Evolutionary conservation across 2,329 filamentous ascomycete species (phyloP), one percentile per base, ranked within the genome.

Genomic region (Periconia sp.): DNA sequence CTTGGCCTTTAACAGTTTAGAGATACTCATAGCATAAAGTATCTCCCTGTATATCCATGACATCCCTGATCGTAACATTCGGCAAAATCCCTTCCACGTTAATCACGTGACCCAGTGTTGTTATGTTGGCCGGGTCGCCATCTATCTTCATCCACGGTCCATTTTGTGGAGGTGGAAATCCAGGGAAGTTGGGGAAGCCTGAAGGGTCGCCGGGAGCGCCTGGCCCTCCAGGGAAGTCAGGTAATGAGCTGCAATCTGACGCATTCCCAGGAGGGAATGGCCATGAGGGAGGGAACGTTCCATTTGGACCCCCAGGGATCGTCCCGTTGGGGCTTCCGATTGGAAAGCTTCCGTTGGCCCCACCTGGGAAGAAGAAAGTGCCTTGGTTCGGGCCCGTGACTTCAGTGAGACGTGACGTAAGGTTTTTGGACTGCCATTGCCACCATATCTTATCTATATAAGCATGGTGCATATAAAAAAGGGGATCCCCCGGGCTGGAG

Each of bases 401-500:
- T 14, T 37, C 33, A n/a, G 33, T 37, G 13, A 37, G 33, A 11
- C 33, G 33, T 6, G 33, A 13, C 15, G 52, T 11, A 7, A 23
- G 41, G 20, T 61, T 45, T n/a, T 44, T 35, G 1, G 45, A 18
- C 46, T 65, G 62, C 62, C 62, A 65, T 18, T 62, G 52, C 47
- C 51, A 54, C 62, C 62, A 65, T 0, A 65, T 27, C 45, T 62
- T 63, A 45, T 65, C 62, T 15, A 65, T 52, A 40, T 52, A 63
- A 1, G 61, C 55, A 41, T 65, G 59, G 23, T 63, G 62, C n/a
- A 65, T 47, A 45, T 62, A 63, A 43, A 65, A 63, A 3, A 65
- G 50, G 0, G 62, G 62, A 45, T 65, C 62, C 9, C 62, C 61
- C 1, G 62, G 62, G 23, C 51, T 56, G 5, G 59, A 57, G 9